Evolutionary conservation across 495 filamentous ascomycete species (phyloP).

Genomic region (Hypoxylon subgilvum): DNA sequence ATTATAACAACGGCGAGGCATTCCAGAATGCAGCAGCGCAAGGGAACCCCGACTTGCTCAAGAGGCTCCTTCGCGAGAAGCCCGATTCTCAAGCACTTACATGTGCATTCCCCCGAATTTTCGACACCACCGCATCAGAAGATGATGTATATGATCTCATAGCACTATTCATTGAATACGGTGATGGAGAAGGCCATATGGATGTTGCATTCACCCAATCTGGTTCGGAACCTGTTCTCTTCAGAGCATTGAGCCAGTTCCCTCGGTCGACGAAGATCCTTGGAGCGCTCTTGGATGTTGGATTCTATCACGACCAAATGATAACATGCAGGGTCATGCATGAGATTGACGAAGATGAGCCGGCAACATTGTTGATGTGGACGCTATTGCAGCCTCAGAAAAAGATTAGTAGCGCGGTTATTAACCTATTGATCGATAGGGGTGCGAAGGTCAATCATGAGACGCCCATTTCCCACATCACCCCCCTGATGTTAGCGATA

Average conservation of each 20-base stretch:
- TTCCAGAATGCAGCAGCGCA: conserved; percentile 50
- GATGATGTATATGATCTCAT: conserved; percentile 47
- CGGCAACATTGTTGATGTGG: conserved; percentile 55
- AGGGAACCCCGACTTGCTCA: conserved; percentile 48
- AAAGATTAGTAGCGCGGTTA: conserved; percentile 51
- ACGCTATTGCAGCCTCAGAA: conserved; percentile 56
- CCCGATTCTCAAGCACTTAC: conserved; percentile 49
- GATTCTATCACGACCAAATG: conserved; percentile 55
- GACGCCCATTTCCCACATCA: conserved; percentile 49
- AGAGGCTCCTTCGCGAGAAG: conserved; percentile 44
- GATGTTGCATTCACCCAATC: conserved; percentile 48
- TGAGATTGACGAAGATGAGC: conserved; percentile 49
- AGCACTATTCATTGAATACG: conserved; percentile 49
- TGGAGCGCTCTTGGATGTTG: conserved; percentile 50
- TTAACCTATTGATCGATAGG: conserved; percentile 49
- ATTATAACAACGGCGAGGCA: conserved; percentile 48
- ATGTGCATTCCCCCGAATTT: conserved; percentile 52
- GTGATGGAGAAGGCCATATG: conserved; percentile 47
- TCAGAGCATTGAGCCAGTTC: conserved; percentile 51
- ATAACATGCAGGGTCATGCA: conserved; percentile 42
- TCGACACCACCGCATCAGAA: conserved; percentile 46
- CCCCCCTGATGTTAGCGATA: conserved; percentile 57
- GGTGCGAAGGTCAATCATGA: conserved; percentile 57
- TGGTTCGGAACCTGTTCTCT: conserved; percentile 45
- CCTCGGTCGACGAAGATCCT: conserved; percentile 52